Conservation (phyloP, 805 yeast genomes). For the Hanseniaspora vineae region DNA sequence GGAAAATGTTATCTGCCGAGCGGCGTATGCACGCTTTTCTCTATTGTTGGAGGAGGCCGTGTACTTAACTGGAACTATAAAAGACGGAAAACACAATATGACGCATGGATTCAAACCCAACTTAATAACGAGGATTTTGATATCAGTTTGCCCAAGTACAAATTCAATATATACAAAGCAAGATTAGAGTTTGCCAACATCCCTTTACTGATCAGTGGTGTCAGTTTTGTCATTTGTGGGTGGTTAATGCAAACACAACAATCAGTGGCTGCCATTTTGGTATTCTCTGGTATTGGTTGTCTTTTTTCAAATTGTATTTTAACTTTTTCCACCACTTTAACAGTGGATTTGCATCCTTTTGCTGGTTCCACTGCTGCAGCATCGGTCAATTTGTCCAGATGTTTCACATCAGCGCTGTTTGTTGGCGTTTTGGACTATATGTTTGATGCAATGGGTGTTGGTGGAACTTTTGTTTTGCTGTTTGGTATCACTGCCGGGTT, state of each 20-base stretch:
- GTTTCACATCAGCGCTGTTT: constrained; percentile 58
- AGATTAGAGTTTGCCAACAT: constrained; percentile 36
- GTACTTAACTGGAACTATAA: constrained; percentile 35
- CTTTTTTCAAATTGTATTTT: constrained; percentile 43
- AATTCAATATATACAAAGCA: constrained; percentile 42
- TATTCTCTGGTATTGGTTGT: constrained; percentile 46
- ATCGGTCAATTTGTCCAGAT: constrained; percentile 57
- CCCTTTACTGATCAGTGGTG: constrained; percentile 29
- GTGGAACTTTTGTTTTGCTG: constrained; percentile 44
- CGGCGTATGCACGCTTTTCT: constrained; percentile 52
- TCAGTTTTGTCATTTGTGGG: constrained; percentile 43
- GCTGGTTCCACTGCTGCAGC: constrained; percentile 66
- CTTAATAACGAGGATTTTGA: constrained; percentile 14
- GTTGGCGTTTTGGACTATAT: constrained; percentile 55
- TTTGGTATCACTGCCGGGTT: not conserved
- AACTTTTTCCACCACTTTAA: constrained; percentile 46
- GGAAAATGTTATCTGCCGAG: constrained; percentile 70
- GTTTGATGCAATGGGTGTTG: constrained; percentile 44
- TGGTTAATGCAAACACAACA: constrained; percentile 51
- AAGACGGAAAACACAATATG: constrained; percentile 11
- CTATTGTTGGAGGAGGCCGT: constrained; percentile 48
- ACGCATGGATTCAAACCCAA: constrained; percentile 14
- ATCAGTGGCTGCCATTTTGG: constrained; percentile 41
- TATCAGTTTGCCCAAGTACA: constrained; percentile 13
- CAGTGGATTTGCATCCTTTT: constrained; percentile 67